phyloP scores from a whole-genome alignment of 352 stramenopile genomes.

The Globisporangium cylindrosporum region DNA sequence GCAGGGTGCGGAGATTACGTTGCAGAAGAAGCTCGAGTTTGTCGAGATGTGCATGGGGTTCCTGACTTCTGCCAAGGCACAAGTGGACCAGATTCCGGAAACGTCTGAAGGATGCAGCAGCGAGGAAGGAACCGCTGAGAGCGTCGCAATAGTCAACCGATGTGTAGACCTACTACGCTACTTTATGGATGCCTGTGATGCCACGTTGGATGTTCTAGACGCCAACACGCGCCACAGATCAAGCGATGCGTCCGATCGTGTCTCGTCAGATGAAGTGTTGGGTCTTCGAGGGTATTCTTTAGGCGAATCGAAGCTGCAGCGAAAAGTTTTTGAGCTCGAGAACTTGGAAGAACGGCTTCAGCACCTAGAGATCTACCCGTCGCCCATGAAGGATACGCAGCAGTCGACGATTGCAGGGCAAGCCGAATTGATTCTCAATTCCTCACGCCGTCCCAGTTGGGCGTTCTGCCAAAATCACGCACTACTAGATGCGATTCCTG shows the following conservation, averaged over 20 bases:
- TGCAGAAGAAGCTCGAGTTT: constrained; percentile 42
- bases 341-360: constrained; percentile 58
- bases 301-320: background rate
- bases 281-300: background rate
- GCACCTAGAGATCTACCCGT: constrained; percentile 59
- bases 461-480: constrained; percentile 56
- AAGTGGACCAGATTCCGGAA: constrained; percentile 8
- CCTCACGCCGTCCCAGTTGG: constrained; percentile 54
- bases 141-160: constrained; percentile 36
- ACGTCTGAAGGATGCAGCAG: background rate
- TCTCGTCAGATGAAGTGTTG: background rate
- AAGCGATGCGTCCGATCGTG: background rate
- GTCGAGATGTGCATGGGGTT: constrained; percentile 60
- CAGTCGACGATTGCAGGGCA: constrained; percentile 1
- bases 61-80: constrained; percentile 29
- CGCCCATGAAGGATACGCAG: constrained; percentile 53
- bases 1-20: constrained; percentile 23
- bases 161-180: constrained; percentile 70
- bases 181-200: constrained; percentile 55
- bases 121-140: background rate
- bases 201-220: constrained; percentile 4
- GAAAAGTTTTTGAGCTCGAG: constrained; percentile 28
- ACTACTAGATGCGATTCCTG: constrained; percentile 49
- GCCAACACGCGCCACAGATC: background rate
- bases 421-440: constrained; percentile 14